These are phyloP conservation scores for Clonostachys rhizophaga DNA, from an alignment of 2,329 filamentous ascomycete genomes.

Conservation along the genomic window DNA sequence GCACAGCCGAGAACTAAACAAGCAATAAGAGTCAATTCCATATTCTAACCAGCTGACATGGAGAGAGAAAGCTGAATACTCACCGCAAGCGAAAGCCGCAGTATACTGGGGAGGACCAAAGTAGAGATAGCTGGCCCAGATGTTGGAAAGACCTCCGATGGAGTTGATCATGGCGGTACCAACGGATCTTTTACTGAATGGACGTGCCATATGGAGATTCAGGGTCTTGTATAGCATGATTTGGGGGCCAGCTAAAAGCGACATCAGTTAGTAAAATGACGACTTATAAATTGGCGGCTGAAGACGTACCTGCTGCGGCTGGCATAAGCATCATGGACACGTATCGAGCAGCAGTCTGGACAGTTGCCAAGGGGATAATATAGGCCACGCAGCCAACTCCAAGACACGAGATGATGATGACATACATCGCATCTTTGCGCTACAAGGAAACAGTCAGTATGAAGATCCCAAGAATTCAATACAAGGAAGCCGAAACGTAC, in stretches of 20 bases:
- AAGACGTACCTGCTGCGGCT: conserved; percentile 1
- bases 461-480: not conserved
- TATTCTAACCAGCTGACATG: not conserved
- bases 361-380: conserved; percentile 61
- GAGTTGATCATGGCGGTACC: conserved; percentile 73
- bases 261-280: not conserved
- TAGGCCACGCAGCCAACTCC: conserved; percentile 57
- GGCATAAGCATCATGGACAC: conserved; percentile 34
- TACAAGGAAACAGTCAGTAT: conserved; percentile 41
- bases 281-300: no score
- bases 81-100: conserved; percentile 10
- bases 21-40: not conserved
- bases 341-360: conserved; percentile 54
- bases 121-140: conserved; percentile 67
- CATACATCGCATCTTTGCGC: conserved; percentile 63
- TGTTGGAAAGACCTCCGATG: conserved; percentile 35
- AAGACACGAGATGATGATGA: conserved; percentile 59
- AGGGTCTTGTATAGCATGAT: conserved; percentile 61
- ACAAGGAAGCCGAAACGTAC: not conserved
- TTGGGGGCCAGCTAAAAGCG: conserved; percentile 4
- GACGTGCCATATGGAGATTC: conserved; percentile 63
- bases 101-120: conserved; percentile 11
- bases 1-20: conserved; percentile 10
- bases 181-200: conserved; percentile 64
- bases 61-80: not conserved